Evolutionary conservation across 768 basidiomycete genomes (phyloP), one percentile per base, ranked within the genome.

Genomic region (Agaricus subrufescens): DNA sequence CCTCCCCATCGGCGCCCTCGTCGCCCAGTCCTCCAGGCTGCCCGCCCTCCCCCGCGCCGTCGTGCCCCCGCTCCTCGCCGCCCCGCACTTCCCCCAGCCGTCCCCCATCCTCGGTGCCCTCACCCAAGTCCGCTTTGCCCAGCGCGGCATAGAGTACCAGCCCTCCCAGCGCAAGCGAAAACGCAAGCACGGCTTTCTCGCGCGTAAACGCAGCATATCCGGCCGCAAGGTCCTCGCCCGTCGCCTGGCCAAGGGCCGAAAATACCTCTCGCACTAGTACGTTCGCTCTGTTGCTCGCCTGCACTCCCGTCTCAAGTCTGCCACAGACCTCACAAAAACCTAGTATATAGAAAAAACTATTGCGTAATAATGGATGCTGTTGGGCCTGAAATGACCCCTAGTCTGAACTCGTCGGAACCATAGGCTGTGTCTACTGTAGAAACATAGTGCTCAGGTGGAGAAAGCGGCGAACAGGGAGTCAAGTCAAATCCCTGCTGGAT

Each of bases 151-250:
- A n/a, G 92, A 95, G 71, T 98, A 98, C 64, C 95, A 98, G 68
- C 95, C 95, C n/a, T 93, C 90, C 0, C 94, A 96, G 70, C 81
- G 94, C 42, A 91, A 90, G 66, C 76, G 95, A 62, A 98, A 98
- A 76, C 80, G 93, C 63, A 93, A 88, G 67, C 90, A 92, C 66
- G 95, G 95, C 5, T 98, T 96, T 70, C 79, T 98, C 34, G 81
- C 87, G 0, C 74, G 94, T 57, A 84, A 87, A 69, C 79, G 79
- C 62, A 82, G 77, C 8, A 77, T 80, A 25, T 75, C 81, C 37
- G 94, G 93, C 2, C 81, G 86, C 60, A 91, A 81, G 63, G 81
- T 91, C 43, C 73, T 98, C 50, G 77, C 69, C 25, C 77, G 89
- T 52, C 81, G 95, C 55, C 75, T 81, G 60, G 76, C 75, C 37